phyloP scores from a whole-genome alignment of 768 basidiomycete species.

The Tricholomella constricta region DNA sequence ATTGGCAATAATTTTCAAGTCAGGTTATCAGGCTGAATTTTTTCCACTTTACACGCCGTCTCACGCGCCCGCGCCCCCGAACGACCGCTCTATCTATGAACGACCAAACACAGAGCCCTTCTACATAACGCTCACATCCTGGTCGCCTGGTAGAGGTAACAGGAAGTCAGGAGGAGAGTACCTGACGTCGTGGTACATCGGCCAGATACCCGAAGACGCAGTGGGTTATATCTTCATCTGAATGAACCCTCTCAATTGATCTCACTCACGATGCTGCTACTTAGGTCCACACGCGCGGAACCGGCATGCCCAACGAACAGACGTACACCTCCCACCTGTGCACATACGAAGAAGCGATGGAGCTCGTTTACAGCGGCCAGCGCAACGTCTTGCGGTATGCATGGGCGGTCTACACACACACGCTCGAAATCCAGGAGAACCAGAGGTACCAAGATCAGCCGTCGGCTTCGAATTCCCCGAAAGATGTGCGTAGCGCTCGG shows the following conservation, averaged over 20 bases:
- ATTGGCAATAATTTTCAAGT: conserved; percentile 5
- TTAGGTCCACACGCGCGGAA: conserved; percentile 48
- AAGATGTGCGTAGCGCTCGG: neutral
- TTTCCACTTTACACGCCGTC: conserved; percentile 16
- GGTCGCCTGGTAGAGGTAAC: conserved; percentile 9
- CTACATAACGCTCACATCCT: conserved; percentile 14
- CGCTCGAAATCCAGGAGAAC: conserved; percentile 15
- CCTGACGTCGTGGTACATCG: conserved; percentile 22
- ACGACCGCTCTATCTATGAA: neutral
- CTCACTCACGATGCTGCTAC: neutral
- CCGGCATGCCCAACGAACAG: conserved; percentile 61
- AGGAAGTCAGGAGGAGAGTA: conserved; percentile 17
- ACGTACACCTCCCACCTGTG: conserved; percentile 47
- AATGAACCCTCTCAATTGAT: neutral
- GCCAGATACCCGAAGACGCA: conserved; percentile 37
- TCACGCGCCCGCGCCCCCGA: conserved; percentile 18
- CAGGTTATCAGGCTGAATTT: conserved; percentile 18
- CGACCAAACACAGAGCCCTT: conserved; percentile 17
- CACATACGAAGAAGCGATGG: conserved; percentile 44
- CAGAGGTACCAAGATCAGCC: neutral
- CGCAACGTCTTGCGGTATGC: conserved; percentile 38
- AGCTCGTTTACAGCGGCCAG: conserved; percentile 32
- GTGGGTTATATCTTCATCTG: conserved; percentile 35
- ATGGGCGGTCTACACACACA: conserved; percentile 35
- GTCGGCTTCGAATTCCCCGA: neutral